Conservation (phyloP, 192 early-diverging fungal species). For the Podila verticillata region DNA sequence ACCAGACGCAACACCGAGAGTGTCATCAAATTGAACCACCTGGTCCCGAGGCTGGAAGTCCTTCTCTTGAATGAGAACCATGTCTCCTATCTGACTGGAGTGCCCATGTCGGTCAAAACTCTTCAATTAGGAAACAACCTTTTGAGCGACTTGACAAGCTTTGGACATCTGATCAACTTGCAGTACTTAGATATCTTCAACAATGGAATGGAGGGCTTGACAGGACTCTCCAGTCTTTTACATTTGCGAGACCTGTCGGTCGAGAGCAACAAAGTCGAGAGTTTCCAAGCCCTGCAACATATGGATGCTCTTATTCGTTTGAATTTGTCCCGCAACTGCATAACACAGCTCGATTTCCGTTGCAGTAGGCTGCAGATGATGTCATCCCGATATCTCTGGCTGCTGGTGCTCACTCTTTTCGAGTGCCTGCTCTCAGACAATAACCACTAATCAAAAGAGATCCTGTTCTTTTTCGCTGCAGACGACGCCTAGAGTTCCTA, state of each 20-base stretch:
- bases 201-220: slow-evolving; percentile 48
- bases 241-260: slow-evolving; percentile 50
- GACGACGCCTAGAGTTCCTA: slow-evolving; percentile 49
- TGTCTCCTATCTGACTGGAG: slow-evolving; percentile 24
- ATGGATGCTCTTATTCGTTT: slow-evolving; percentile 44
- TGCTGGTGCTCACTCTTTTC: too few relatives aligned
- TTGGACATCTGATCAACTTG: slow-evolving; percentile 37
- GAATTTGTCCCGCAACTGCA: slow-evolving; percentile 44
- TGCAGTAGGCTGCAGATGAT: slow-evolving; percentile 24
- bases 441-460: too few relatives aligned
- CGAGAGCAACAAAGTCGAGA: slow-evolving; percentile 53
- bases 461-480: too few relatives aligned
- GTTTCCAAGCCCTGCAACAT: slow-evolving; percentile 37
- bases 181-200: slow-evolving; percentile 52
- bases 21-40: slow-evolving; percentile 18
- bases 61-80: slow-evolving; percentile 42
- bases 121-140: slow-evolving; percentile 28
- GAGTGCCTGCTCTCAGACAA: too few relatives aligned
- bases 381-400: too few relatives aligned
- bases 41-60: slow-evolving; percentile 22
- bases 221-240: slow-evolving; percentile 28
- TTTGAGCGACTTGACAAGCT: slow-evolving; percentile 42
- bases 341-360: slow-evolving; percentile 45
- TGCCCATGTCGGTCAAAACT: slow-evolving; percentile 39
- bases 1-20: slow-evolving; percentile 26